phyloP scores from a whole-genome alignment of 1,284 basidiomycete genomes.

The Phellopilus nigrolimitatus region DNA sequence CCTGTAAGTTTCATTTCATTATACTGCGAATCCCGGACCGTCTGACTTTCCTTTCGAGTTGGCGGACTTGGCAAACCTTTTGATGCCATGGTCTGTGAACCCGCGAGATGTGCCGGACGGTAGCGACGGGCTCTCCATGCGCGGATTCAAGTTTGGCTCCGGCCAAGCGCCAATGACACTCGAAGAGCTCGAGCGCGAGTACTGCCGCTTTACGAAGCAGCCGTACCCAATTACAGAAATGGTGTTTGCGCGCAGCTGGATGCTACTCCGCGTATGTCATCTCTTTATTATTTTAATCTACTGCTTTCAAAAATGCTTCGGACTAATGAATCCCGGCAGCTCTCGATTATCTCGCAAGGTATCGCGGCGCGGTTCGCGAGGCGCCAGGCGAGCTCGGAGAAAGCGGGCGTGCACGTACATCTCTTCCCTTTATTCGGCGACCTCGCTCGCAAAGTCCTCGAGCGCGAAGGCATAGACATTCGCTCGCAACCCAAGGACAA shows the following conservation, averaged over 20 bases:
- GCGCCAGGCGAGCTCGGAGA: slow-evolving; percentile 83
- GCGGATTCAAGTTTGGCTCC: slow-evolving; percentile 59
- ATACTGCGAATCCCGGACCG: neutral
- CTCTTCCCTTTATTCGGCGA: slow-evolving; percentile 63
- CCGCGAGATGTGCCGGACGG: slow-evolving; percentile 34
- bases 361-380: slow-evolving; percentile 86
- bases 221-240: slow-evolving; percentile 73
- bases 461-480: slow-evolving; percentile 39
- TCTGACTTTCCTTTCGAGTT: slow-evolving; percentile 45
- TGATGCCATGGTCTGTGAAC: slow-evolving; percentile 78
- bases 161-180: slow-evolving; percentile 58
- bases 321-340: too few relatives aligned
- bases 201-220: slow-evolving; percentile 56
- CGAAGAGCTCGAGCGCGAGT: slow-evolving; percentile 72
- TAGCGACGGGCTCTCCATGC: slow-evolving; percentile 23
- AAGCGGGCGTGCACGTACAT: slow-evolving; percentile 50
- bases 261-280: slow-evolving; percentile 71
- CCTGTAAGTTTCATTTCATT: slow-evolving; percentile 44
- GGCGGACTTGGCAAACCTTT: slow-evolving; percentile 89
- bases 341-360: slow-evolving; percentile 87
- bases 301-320: too few relatives aligned
- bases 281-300: neutral
- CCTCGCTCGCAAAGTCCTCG: slow-evolving; percentile 55
- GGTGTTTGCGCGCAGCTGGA: slow-evolving; percentile 81
- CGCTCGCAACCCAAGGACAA: neutral